These are phyloP conservation scores for Wickerhamomyces mucosus DNA, from an alignment of 805 yeast species.

Conservation along the genomic window DNA sequence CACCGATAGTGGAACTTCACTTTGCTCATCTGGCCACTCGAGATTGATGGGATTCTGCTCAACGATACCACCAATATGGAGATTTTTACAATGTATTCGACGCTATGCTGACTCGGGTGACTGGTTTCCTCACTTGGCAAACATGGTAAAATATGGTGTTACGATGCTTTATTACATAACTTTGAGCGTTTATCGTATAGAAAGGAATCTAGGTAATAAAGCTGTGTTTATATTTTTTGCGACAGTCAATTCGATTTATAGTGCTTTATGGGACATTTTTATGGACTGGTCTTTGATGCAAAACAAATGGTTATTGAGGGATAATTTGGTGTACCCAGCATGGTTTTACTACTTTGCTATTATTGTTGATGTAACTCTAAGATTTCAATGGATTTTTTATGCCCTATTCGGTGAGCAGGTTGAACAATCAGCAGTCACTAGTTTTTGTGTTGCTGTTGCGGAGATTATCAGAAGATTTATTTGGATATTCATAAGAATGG, in stretches of 20 bases:
- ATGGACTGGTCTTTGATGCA: slow-evolving; percentile 96
- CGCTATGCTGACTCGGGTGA: slow-evolving; percentile 92
- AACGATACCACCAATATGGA: slow-evolving; percentile 81
- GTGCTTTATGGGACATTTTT: slow-evolving; percentile 78
- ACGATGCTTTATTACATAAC: slow-evolving; percentile 61
- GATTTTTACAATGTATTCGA: slow-evolving; percentile 81
- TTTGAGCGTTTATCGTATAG: slow-evolving; percentile 71
- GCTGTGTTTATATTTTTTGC: slow-evolving; percentile 69
- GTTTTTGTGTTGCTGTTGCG: slow-evolving; percentile 74
- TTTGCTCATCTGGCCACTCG: slow-evolving; percentile 74
- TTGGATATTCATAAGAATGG: slow-evolving; percentile 91
- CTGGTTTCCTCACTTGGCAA: slow-evolving; percentile 93
- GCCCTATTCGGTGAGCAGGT: slow-evolving; percentile 66
- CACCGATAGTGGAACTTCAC: slow-evolving; percentile 28
- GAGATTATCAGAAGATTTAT: slow-evolving; percentile 77
- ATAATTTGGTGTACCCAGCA: slow-evolving; percentile 56
- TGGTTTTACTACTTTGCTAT: slow-evolving; percentile 68
- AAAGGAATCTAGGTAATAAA: slow-evolving; percentile 27
- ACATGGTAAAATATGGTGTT: slow-evolving; percentile 66
- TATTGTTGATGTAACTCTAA: slow-evolving; percentile 56
- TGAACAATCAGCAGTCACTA: slow-evolving; percentile 81
- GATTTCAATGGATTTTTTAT: slow-evolving; percentile 92
- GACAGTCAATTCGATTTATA: slow-evolving; percentile 54
- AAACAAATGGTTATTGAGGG: slow-evolving; percentile 52
- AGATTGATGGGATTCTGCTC: slow-evolving; percentile 75